A percentile compares a stretch with the other conserved stretches of the same genome.
These are phyloP conservation scores for Trichoderma sp. DNA, from an alignment of 2,329 filamentous ascomycete species.

Conservation along the genomic window DNA sequence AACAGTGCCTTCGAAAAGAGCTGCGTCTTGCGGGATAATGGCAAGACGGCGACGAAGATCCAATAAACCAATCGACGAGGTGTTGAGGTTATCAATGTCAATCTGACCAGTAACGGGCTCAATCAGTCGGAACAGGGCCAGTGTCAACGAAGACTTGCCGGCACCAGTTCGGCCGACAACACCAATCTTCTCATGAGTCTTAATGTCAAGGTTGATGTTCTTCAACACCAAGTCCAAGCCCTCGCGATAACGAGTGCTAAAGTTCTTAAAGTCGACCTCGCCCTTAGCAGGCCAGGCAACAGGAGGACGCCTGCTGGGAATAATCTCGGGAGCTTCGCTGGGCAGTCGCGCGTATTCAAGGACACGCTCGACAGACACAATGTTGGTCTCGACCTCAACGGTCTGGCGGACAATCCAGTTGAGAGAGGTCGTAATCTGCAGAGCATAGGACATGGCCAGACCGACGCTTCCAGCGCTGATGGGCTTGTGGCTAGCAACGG, in stretches of 20 bases:
- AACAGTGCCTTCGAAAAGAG: slow-evolving; percentile 88
- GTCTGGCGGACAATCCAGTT: slow-evolving; percentile 99
- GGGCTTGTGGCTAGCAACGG: slow-evolving; percentile 64
- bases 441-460: slow-evolving; percentile 92
- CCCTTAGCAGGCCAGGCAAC: slow-evolving; percentile 90
- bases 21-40: slow-evolving; percentile 97
- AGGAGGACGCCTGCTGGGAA: slow-evolving; percentile 79
- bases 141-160: slow-evolving; percentile 89
- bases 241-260: slow-evolving; percentile 87
- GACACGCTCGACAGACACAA: slow-evolving; percentile 95
- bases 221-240: slow-evolving; percentile 90
- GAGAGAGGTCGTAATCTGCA: slow-evolving; percentile 93
- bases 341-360: slow-evolving; percentile 91
- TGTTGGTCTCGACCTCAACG: slow-evolving; percentile 99
- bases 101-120: slow-evolving; percentile 81
- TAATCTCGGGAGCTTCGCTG: slow-evolving; percentile 90
- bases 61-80: slow-evolving; percentile 81
- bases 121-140: slow-evolving; percentile 93
- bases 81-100: slow-evolving; percentile 84
- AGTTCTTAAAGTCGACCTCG: slow-evolving; percentile 85
- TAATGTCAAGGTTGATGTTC: slow-evolving; percentile 87
- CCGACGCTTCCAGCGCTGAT: slow-evolving; percentile 77
- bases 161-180: slow-evolving; percentile 95
- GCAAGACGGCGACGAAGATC: slow-evolving; percentile 86
- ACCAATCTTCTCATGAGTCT: slow-evolving; percentile 95